Evolutionary conservation across 768 basidiomycete species (phyloP).

Genomic region (Xerocomus brunneocitrinus): DNA sequence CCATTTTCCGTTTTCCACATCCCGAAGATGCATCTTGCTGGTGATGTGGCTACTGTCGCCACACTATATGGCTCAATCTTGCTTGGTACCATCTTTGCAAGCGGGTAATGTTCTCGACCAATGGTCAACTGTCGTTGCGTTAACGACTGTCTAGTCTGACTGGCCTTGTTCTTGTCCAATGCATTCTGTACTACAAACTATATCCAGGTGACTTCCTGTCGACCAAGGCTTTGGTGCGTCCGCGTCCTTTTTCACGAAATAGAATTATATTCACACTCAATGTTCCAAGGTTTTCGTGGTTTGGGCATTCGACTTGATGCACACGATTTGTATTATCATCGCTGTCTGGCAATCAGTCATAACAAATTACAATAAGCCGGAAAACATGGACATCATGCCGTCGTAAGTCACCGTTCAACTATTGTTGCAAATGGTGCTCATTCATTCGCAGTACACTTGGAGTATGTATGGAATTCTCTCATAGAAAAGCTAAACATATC

Average conservation of each 20-base stretch:
- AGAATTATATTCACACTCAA: neutral
- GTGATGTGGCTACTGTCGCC: constrained; percentile 29
- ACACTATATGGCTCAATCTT: constrained; percentile 31
- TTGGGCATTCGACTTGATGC: constrained; percentile 28
- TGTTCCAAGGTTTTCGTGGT: constrained; percentile 23
- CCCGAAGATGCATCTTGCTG: constrained; percentile 18
- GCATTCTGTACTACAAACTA: constrained; percentile 28
- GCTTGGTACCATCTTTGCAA: constrained; percentile 29
- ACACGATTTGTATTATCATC: constrained; percentile 25
- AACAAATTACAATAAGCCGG: constrained; percentile 19
- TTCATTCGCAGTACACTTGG: constrained; percentile 21
- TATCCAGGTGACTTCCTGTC: constrained; percentile 25
- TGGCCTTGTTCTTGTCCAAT: constrained; percentile 31
- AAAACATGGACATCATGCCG: constrained; percentile 28
- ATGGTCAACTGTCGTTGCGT: neutral
- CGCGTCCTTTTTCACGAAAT: neutral
- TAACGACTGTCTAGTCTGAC: constrained; percentile 25
- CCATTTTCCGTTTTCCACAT: neutral
- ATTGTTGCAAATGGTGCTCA: neutral
- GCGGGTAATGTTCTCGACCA: constrained; percentile 17
- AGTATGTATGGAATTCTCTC: constrained; percentile 8
- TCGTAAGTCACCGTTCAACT: constrained; percentile 10
- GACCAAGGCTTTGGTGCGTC: constrained; percentile 28
- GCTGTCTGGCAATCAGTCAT: constrained; percentile 28
- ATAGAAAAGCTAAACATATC: neutral